Evolutionary conservation across 1,139 yeast species (phyloP).

Genomic region (Pichia sp.): DNA sequence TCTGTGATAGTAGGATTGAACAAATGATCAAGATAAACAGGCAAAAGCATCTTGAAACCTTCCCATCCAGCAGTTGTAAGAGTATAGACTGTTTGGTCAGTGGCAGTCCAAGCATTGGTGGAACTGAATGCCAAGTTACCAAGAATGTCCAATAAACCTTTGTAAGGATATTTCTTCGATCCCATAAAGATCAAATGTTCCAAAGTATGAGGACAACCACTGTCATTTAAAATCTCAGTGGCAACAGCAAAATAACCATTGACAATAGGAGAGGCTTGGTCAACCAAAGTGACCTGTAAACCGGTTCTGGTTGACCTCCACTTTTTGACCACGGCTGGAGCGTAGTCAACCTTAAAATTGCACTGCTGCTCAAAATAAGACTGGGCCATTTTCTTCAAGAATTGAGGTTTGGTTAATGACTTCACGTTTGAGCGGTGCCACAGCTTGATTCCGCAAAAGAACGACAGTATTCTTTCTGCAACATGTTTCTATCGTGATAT

Average conservation of each 20-base stretch:
- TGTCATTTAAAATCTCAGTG: slow-evolving; percentile 78
- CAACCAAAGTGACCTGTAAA: slow-evolving; percentile 66
- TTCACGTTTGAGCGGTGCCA: too few species aligned
- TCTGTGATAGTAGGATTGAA: slow-evolving; percentile 82
- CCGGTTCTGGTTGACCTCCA: slow-evolving; percentile 79
- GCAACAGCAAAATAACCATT: slow-evolving; percentile 94
- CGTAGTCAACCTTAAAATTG: slow-evolving; percentile 52
- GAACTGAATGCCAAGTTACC: slow-evolving; percentile 81
- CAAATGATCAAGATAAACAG: slow-evolving; percentile 85
- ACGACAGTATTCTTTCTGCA: too few species aligned
- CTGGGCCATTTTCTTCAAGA: slow-evolving; percentile 11
- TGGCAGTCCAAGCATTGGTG: slow-evolving; percentile 97
- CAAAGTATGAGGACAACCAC: slow-evolving; percentile 93
- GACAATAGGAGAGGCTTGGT: slow-evolving; percentile 83
- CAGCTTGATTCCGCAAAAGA: too few species aligned
- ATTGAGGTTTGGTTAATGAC: too few species aligned
- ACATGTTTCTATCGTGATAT: too few species aligned
- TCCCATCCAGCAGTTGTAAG: slow-evolving; percentile 95
- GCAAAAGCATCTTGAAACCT: slow-evolving; percentile 77
- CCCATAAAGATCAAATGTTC: slow-evolving; percentile 97
- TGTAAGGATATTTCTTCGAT: slow-evolving; percentile 79
- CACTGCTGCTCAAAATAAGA: slow-evolving; percentile 37
- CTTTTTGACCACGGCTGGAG: slow-evolving; percentile 56
- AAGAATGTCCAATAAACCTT: slow-evolving; percentile 80
- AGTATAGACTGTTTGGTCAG: slow-evolving; percentile 94